These are phyloP conservation scores for Cladosporium sp. DNA, from an alignment of 2,329 filamentous ascomycete genomes.

Conservation along the genomic window DNA sequence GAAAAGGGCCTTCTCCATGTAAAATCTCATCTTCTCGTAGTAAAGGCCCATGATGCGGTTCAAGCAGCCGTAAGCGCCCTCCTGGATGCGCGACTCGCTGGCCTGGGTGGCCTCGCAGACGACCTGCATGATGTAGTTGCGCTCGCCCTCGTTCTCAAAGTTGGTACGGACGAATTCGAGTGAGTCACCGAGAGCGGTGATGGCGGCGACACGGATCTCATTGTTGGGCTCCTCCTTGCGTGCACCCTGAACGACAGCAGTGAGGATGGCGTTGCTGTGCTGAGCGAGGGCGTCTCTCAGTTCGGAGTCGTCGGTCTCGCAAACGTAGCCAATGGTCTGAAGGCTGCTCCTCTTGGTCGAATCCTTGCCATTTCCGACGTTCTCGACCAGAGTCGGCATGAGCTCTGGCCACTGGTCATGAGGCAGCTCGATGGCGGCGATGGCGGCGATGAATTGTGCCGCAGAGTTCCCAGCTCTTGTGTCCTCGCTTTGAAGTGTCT, in stretches of 20 bases:
- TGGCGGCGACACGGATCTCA: slow-evolving; percentile 88
- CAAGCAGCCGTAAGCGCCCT: slow-evolving; percentile 92
- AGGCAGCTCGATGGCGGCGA: slow-evolving; percentile 91
- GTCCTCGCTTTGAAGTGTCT: slow-evolving; percentile 77
- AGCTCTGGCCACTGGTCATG: slow-evolving; percentile 90
- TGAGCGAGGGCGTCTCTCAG: slow-evolving; percentile 73
- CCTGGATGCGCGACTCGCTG: slow-evolving; percentile 83
- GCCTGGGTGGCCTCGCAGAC: slow-evolving; percentile 98
- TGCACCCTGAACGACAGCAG: slow-evolving; percentile 94
- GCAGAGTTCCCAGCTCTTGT: slow-evolving; percentile 80
- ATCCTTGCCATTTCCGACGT: slow-evolving; percentile 80
- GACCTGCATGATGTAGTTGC: slow-evolving; percentile 99
- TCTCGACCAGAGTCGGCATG: slow-evolving; percentile 83
- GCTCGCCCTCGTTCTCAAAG: slow-evolving; percentile 98
- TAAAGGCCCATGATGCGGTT: slow-evolving; percentile 99
- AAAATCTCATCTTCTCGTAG: slow-evolving; percentile 99
- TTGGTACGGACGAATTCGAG: slow-evolving; percentile 97
- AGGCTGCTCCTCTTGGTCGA: slow-evolving; percentile 92
- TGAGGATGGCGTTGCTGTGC: slow-evolving; percentile 97
- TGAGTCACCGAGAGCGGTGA: slow-evolving; percentile 90
- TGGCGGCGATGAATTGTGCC: slow-evolving; percentile 91
- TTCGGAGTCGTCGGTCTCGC: slow-evolving; percentile 88
- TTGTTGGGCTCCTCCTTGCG: slow-evolving; percentile 91
- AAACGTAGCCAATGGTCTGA: slow-evolving; percentile 97
- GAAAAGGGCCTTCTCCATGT: slow-evolving; percentile 99